phyloP scores from a whole-genome alignment of 805 yeast species.

The Nakazawaea wickerhamii region DNA sequence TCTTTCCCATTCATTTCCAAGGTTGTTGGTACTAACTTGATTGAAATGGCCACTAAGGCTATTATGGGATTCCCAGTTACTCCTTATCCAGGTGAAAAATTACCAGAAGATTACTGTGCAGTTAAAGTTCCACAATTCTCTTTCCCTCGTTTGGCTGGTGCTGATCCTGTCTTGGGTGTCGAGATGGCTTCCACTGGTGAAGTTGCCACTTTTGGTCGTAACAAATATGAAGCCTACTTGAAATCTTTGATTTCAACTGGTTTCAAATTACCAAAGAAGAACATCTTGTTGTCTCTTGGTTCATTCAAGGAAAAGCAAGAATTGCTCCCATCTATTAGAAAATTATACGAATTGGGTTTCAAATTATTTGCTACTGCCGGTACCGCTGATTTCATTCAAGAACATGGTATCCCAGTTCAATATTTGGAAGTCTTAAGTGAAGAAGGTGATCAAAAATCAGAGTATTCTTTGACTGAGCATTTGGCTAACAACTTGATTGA shows the following conservation, averaged over 20 bases:
- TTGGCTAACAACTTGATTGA: constrained; percentile 95
- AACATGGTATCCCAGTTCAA: constrained; percentile 90
- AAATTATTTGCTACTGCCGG: constrained; percentile 96
- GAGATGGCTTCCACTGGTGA: constrained; percentile 99
- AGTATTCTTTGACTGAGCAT: constrained; percentile 93
- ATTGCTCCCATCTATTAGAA: constrained; percentile 79
- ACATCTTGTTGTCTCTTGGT: constrained; percentile 90
- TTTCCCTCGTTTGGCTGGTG: constrained; percentile 94
- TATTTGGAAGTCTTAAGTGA: constrained; percentile 83
- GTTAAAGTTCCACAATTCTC: constrained; percentile 97
- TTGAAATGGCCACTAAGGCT: constrained; percentile 96
- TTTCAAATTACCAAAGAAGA: constrained; percentile 90
- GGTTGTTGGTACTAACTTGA: constrained; percentile 93
- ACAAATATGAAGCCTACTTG: constrained; percentile 95
- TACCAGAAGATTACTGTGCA: constrained; percentile 93
- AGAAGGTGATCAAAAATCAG: constrained; percentile 73
- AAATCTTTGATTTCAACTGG: constrained; percentile 95
- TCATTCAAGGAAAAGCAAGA: constrained; percentile 95
- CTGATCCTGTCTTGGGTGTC: constrained; percentile 96
- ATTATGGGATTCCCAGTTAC: constrained; percentile 81
- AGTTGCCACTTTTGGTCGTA: constrained; percentile 94
- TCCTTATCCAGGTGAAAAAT: constrained; percentile 84
- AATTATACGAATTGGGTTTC: constrained; percentile 78
- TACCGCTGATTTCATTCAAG: constrained; percentile 96
- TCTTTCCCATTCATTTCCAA: constrained; percentile 98